phyloP scores from a whole-genome alignment of 176 grass and related monocot species.

The Sorghum bicolor region Sorghum_bicolor_NCBIv3 NC_012870.2:22262001-22262500 shows the following conservation, averaged over 20 bases:
- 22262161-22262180: background rate
- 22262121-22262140: constrained; percentile 18
- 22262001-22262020: background rate
- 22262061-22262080: constrained; percentile 21
- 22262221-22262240: constrained; percentile 24
- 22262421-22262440: background rate
- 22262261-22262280: constrained; percentile 17
- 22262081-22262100: background rate
- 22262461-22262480: background rate
- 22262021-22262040: background rate
- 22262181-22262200: background rate
- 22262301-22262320: constrained; percentile 10
- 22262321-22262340: background rate
- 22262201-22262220: background rate
- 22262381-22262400: background rate
- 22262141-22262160: background rate
- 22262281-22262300: constrained; percentile 3
- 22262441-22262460: background rate
- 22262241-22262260: constrained; percentile 14
- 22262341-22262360: background rate
- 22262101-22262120: constrained; percentile 34
- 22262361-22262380: background rate
- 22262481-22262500: background rate
- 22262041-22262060: constrained; percentile 20
- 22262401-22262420: background rate